Evolutionary conservation across 2,329 filamentous ascomycete species (phyloP).

Genomic region (Ophiostoma sp.): DNA sequence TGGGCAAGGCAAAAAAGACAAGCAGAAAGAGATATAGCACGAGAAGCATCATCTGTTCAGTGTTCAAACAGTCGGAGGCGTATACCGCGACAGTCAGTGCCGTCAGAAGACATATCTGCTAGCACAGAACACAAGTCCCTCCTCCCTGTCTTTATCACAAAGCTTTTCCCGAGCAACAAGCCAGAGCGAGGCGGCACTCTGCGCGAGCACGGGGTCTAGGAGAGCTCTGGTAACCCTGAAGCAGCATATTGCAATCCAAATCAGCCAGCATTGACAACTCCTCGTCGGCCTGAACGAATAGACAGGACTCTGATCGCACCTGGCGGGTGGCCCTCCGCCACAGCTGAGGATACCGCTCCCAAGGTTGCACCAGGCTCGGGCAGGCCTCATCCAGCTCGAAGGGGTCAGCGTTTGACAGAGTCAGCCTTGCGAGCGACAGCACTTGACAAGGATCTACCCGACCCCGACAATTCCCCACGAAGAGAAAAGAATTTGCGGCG

Average conservation of each 20-base stretch:
- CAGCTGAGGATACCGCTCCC: neutral
- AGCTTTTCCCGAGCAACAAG: conserved; percentile 44
- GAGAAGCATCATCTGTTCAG: neutral
- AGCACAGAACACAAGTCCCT: conserved; percentile 8
- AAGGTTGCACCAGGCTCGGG: neutral
- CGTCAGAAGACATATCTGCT: neutral
- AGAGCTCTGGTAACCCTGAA: neutral
- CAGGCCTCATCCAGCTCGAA: neutral
- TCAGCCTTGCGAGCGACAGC: neutral
- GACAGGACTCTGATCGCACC: neutral
- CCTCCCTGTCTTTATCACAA: conserved; percentile 35
- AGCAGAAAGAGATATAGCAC: neutral
- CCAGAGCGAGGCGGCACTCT: conserved; percentile 47
- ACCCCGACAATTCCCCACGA: conserved; percentile 29
- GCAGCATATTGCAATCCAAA: neutral
- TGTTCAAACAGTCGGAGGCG: neutral
- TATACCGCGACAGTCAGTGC: neutral
- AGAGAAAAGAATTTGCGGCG: conserved; percentile 36
- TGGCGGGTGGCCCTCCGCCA: neutral
- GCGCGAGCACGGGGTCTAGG: conserved; percentile 30
- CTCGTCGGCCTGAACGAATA: neutral
- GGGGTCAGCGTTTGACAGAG: neutral
- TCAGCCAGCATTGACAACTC: neutral
- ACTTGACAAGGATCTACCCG: neutral
- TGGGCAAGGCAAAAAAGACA: neutral